These are phyloP conservation scores for Usnea hakonensis DNA, from an alignment of 495 filamentous ascomycete species.

Conservation along the genomic window DNA sequence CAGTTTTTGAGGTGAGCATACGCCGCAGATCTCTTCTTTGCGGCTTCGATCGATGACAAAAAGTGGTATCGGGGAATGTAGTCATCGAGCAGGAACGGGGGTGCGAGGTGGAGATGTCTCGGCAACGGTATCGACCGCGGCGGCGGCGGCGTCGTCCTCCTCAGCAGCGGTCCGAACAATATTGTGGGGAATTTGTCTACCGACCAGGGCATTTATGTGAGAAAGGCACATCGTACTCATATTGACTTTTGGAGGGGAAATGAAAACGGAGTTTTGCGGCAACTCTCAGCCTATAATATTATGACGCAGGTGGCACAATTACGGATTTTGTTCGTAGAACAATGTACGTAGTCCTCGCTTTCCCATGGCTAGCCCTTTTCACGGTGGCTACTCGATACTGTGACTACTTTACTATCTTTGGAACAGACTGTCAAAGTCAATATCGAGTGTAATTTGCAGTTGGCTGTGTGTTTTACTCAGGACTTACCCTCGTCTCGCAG, in stretches of 20 bases:
- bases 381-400: too few species aligned
- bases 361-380: too few species aligned
- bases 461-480: too few species aligned
- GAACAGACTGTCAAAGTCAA: too few species aligned
- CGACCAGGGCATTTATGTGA: background rate
- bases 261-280: background rate
- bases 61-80: constrained; percentile 61
- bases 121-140: too few species aligned
- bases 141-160: background rate
- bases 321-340: too few species aligned
- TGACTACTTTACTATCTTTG: too few species aligned
- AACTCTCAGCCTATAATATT: too few species aligned
- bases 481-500: too few species aligned
- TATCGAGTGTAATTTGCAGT: too few species aligned
- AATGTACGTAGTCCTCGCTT: too few species aligned
- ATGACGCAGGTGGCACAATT: too few species aligned
- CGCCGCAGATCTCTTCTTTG: constrained; percentile 57
- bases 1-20: constrained; percentile 64
- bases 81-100: constrained; percentile 66
- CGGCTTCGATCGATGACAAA: constrained; percentile 49
- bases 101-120: constrained; percentile 55
- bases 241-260: background rate
- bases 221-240: background rate
- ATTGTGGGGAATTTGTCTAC: background rate
- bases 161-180: constrained; percentile 20